Evolutionary conservation across 805 yeast genomes (phyloP), one percentile per base, ranked within the genome.

Genomic region (Suhomyces tanzawaensis): DNA sequence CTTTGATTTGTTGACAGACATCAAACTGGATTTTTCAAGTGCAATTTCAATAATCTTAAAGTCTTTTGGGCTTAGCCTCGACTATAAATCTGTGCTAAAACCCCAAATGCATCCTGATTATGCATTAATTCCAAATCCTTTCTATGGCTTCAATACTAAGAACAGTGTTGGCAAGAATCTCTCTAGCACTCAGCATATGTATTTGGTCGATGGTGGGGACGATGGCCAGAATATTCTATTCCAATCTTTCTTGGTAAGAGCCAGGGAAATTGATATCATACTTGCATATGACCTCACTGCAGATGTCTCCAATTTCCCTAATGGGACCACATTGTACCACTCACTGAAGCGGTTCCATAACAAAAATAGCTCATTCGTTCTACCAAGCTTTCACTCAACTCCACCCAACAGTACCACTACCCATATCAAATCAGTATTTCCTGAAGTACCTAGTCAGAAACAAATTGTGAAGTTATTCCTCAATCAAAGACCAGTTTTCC

Each of bases 111-210:
- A 72, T 39, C 77, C 81, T 2, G 85, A 80, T 48, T 79, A 74
- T 55, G 86, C 85, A 0, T 49, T 79, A 2, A 71, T 65, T 41
- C 86, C 85, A 1, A 81, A 80, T 42, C 86, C 88, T 2, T 81
- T 81, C 50, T 71, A 62, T 43, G 62, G 60, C 2, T 53, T 44
- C 28, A 18, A 17, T 15, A 15, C 18, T 28, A 29, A 18, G 32
- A 34, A 22, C 42, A n/a, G 6, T 19, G 12, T 39, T n/a, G 41
- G 30, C 5, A 42, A 36, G 30, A 32, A 39, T 4, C 21, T 48
- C n/a, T 39, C 54, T 4, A 30, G 46, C 7, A 47, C 40, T 27
- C 28, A 43, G 7, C 55, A 57, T 36, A 40, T 67, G 21, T 64
- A 59, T 37, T 42, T 67, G 15, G 70, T 58, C 1, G 78, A 73